A percentile compares a stretch with the other conserved stretches of the same genome.
Evolutionary conservation across 192 early-diverging fungal genomes (phyloP).

Genomic region (Coemansia reversa): DNA sequence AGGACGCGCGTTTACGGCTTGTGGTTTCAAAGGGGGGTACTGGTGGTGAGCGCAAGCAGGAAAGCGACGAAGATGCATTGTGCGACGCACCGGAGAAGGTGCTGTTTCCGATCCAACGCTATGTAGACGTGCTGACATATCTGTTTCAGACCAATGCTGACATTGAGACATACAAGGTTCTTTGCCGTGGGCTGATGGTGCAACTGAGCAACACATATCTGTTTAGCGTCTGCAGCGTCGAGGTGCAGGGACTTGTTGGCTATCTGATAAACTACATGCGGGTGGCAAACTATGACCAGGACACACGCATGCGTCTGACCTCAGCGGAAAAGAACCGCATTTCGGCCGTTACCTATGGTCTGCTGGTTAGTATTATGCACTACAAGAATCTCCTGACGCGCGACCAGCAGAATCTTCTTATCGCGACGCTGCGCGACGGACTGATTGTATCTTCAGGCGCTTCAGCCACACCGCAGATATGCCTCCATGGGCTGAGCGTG

Average conservation of each 20-base stretch:
- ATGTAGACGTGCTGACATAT: slow-evolving; percentile 58
- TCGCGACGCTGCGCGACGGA: slow-evolving; percentile 72
- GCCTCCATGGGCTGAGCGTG: slow-evolving; percentile 78
- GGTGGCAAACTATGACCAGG: slow-evolving; percentile 21
- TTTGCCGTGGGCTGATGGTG: slow-evolving; percentile 61
- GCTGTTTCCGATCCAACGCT: slow-evolving; percentile 57
- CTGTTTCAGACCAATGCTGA: slow-evolving; percentile 68
- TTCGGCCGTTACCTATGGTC: slow-evolving; percentile 22
- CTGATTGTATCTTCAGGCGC: slow-evolving; percentile 58
- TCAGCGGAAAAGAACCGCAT: slow-evolving; percentile 25
- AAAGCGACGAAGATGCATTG: neutral
- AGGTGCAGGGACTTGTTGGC: slow-evolving; percentile 59
- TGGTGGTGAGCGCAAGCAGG: neutral
- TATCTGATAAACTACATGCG: slow-evolving; percentile 67
- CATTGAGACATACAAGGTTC: slow-evolving; percentile 69
- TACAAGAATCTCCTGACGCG: slow-evolving; percentile 61
- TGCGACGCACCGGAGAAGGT: slow-evolving; percentile 5
- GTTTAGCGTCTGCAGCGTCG: slow-evolving; percentile 61
- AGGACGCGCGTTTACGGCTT: slow-evolving; percentile 40
- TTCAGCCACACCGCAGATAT: slow-evolving; percentile 69
- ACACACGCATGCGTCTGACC: slow-evolving; percentile 18
- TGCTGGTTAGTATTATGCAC: slow-evolving; percentile 42
- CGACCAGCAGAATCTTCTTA: slow-evolving; percentile 68
- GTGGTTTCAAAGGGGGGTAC: slow-evolving; percentile 2
- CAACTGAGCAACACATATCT: slow-evolving; percentile 77